These are phyloP conservation scores for Endoconidiophora polonica DNA, from an alignment of 2,329 filamentous ascomycete species.

Conservation along the genomic window DNA sequence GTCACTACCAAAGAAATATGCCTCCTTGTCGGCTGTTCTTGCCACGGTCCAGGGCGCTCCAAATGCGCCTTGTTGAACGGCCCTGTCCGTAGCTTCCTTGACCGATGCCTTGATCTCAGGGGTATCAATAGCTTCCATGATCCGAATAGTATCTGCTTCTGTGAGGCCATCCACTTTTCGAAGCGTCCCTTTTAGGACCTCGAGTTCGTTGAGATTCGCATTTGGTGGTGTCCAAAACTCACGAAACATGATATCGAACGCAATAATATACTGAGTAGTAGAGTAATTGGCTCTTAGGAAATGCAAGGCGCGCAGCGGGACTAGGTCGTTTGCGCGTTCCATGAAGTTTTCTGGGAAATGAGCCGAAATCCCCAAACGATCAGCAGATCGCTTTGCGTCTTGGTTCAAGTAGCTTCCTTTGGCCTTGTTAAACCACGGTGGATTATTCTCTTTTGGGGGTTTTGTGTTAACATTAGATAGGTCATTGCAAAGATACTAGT, in stretches of 20 bases:
- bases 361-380: conserved; percentile 22
- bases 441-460: conserved; percentile 43
- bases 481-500: neutral
- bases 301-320: conserved; percentile 49
- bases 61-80: conserved; percentile 51
- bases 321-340: conserved; percentile 25
- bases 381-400: conserved; percentile 26
- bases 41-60: conserved; percentile 65
- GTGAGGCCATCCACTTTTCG: conserved; percentile 21
- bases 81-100: conserved; percentile 40
- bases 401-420: conserved; percentile 42
- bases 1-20: conserved; percentile 67
- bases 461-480: neutral
- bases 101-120: conserved; percentile 31
- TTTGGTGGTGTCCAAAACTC: conserved; percentile 45
- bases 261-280: conserved; percentile 29
- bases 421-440: conserved; percentile 53
- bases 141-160: conserved; percentile 31
- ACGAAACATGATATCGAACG: conserved; percentile 39
- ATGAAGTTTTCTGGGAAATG: conserved; percentile 28
- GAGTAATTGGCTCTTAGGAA: conserved; percentile 46
- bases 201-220: conserved; percentile 39
- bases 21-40: conserved; percentile 25
- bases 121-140: conserved; percentile 35
- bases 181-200: conserved; percentile 27